These are phyloP conservation scores for Diddensiella santjacobensis DNA, from an alignment of 805 yeast species.

Conservation along the genomic window DNA sequence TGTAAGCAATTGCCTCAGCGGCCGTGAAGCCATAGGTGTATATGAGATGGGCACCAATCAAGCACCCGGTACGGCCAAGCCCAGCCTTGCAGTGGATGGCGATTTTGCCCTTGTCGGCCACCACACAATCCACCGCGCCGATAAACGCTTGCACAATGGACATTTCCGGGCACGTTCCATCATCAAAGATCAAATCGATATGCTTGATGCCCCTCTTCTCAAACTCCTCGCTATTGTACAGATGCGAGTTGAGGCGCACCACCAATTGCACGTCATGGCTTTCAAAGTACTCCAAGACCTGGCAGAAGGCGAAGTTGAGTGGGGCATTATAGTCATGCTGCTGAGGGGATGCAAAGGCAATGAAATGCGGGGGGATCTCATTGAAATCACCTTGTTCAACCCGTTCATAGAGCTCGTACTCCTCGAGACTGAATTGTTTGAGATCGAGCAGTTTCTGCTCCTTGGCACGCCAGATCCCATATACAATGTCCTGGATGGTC, in stretches of 20 bases:
- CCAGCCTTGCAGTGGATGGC: constrained; percentile 99
- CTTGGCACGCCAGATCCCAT: constrained; percentile 97
- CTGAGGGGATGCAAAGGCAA: constrained; percentile 97
- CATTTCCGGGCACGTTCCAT: constrained; percentile 96
- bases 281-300: constrained; percentile 74
- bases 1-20: constrained; percentile 90
- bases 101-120: constrained; percentile 81
- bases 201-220: constrained; percentile 81
- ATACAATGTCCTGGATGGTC: constrained; percentile 90
- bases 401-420: constrained; percentile 88
- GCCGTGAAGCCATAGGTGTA: constrained; percentile 98
- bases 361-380: constrained; percentile 84
- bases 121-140: constrained; percentile 91
- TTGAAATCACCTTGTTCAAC: constrained; percentile 98
- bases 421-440: constrained; percentile 83
- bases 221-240: constrained; percentile 82
- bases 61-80: constrained; percentile 94
- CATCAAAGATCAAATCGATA: constrained; percentile 94
- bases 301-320: constrained; percentile 46
- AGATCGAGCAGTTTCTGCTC: constrained; percentile 85
- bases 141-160: constrained; percentile 88
- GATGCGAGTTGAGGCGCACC: constrained; percentile 86
- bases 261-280: constrained; percentile 77
- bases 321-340: constrained; percentile 29
- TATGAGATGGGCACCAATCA: constrained; percentile 94